Evolutionary conservation across 2,329 filamentous ascomycete genomes (phyloP).

Genomic region (Fusarium sp.): DNA sequence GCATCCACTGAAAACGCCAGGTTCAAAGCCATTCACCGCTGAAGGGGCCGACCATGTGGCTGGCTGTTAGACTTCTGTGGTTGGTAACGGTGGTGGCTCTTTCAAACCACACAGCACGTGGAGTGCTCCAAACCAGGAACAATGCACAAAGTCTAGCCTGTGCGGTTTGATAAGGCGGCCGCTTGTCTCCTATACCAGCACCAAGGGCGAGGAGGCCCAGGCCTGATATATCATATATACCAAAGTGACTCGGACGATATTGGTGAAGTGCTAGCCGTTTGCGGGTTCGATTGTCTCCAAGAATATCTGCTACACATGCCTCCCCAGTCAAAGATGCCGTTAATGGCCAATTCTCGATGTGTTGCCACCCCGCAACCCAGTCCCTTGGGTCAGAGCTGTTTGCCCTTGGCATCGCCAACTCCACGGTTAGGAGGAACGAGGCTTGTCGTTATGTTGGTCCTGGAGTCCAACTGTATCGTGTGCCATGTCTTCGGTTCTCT

Average conservation of each 20-base stretch:
- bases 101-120: constrained; percentile 10
- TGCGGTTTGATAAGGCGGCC: constrained; percentile 2
- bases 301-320: neutral
- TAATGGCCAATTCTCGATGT: constrained; percentile 5
- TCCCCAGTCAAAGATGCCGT: neutral
- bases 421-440: neutral
- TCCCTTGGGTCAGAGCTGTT: constrained; percentile 2
- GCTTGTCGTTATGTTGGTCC: constrained; percentile 10
- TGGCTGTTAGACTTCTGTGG: neutral
- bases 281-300: neutral
- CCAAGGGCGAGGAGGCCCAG: constrained; percentile 28
- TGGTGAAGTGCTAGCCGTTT: constrained; percentile 22
- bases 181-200: constrained; percentile 2
- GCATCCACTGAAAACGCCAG: neutral
- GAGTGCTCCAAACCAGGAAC: constrained; percentile 15
- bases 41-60: neutral
- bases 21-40: neutral
- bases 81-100: constrained; percentile 4
- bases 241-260: constrained; percentile 4
- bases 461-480: neutral
- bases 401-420: constrained; percentile 1
- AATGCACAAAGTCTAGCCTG: neutral
- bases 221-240: constrained; percentile 13
- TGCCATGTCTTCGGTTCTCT: constrained; percentile 14
- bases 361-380: constrained; percentile 13